phyloP scores from a whole-genome alignment of 1,284 basidiomycete species.

The Tylopilus orsonianus region DNA sequence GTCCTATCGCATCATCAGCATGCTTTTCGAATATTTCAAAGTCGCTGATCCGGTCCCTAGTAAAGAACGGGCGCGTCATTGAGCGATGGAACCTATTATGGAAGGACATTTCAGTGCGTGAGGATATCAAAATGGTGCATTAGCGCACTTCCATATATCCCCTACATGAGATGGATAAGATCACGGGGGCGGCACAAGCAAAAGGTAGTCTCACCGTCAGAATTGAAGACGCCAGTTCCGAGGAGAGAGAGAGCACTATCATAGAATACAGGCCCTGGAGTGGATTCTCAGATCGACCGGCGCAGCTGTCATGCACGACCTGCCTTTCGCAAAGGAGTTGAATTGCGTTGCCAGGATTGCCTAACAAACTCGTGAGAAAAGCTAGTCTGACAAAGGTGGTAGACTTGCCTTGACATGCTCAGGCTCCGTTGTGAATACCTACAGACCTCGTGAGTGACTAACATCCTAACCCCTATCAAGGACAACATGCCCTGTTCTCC shows the following conservation, averaged over 20 bases:
- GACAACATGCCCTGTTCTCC: constrained; percentile 30
- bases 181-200: background rate
- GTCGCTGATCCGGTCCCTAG: constrained; percentile 49
- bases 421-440: constrained; percentile 38
- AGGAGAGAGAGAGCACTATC: constrained; percentile 39
- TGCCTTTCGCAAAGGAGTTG: constrained; percentile 45
- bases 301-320: background rate
- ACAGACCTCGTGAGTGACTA: background rate
- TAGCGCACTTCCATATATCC: constrained; percentile 52
- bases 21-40: constrained; percentile 55
- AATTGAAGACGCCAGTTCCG: constrained; percentile 60
- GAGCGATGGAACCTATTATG: constrained; percentile 49
- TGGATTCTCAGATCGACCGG: constrained; percentile 11
- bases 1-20: constrained; percentile 40
- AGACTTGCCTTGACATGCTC: constrained; percentile 39
- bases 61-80: constrained; percentile 59
- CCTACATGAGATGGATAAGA: constrained; percentile 30
- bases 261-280: constrained; percentile 21
- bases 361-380: constrained; percentile 16
- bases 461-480: background rate
- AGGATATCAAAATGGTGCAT: background rate
- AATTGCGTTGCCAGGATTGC: constrained; percentile 41
- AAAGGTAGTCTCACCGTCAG: constrained; percentile 43
- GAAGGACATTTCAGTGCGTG: constrained; percentile 5
- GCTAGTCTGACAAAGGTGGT: background rate